Percentiles rank a stretch among this genome's conserved stretches.
These are phyloP conservation scores for Rhizopogon salebrosus DNA, from an alignment of 768 basidiomycete species.

Conservation along the genomic window DNA sequence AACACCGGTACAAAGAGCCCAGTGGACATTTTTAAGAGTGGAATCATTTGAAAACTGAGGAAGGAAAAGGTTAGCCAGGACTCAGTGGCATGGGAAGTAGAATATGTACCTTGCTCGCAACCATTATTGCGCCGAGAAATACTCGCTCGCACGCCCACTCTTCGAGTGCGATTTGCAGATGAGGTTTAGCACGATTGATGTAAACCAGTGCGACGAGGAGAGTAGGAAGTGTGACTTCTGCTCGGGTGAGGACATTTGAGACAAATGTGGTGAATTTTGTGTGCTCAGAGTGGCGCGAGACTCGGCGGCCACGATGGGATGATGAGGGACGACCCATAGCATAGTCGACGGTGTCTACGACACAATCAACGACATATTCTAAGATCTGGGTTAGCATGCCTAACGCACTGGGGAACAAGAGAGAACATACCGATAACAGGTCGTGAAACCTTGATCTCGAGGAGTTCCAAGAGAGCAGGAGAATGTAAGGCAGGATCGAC, in stretches of 20 bases:
- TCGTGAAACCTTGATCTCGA: slow-evolving; percentile 57
- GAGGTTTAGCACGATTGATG: slow-evolving; percentile 70
- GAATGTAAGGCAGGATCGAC: slow-evolving; percentile 61
- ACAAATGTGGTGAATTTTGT: slow-evolving; percentile 61
- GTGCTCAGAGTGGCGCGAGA: slow-evolving; percentile 45
- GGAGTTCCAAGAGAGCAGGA: slow-evolving; percentile 61
- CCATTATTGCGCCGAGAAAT: slow-evolving; percentile 85
- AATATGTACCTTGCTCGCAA: slow-evolving; percentile 68
- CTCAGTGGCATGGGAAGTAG: slow-evolving; percentile 13
- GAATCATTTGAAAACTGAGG: slow-evolving; percentile 85
- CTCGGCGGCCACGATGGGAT: slow-evolving; percentile 43
- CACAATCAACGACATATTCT: slow-evolving; percentile 70
- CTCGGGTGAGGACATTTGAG: slow-evolving; percentile 60
- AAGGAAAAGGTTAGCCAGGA: slow-evolving; percentile 5
- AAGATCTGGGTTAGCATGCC: neutral
- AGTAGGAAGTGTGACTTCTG: slow-evolving; percentile 67
- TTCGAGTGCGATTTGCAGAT: slow-evolving; percentile 75
- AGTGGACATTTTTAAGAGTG: slow-evolving; percentile 86
- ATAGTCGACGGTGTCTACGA: slow-evolving; percentile 70
- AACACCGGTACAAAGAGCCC: slow-evolving; percentile 80
- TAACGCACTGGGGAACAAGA: neutral
- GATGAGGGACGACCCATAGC: slow-evolving; percentile 67
- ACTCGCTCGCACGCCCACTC: slow-evolving; percentile 89
- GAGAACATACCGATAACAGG: slow-evolving; percentile 56
- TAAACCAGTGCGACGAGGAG: slow-evolving; percentile 71